phyloP scores from a whole-genome alignment of 768 basidiomycete genomes.

The Trametes meyenii region DNA sequence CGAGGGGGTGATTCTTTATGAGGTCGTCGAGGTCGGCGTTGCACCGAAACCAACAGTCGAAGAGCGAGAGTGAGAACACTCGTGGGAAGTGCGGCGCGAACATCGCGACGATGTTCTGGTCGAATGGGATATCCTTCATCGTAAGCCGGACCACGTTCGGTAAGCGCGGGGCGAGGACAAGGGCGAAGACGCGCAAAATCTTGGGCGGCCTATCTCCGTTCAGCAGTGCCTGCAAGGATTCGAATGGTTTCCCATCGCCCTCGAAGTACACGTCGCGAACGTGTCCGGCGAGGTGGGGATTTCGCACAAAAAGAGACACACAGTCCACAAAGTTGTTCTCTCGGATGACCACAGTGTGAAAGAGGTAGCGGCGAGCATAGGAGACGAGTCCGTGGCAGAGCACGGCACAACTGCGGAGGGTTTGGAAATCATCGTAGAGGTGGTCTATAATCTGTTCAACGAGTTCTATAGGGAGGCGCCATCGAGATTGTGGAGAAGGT shows the following conservation, averaged over 20 bases:
- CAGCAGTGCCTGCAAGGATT: neutral
- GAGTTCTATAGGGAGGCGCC: conserved; percentile 18
- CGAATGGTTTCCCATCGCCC: neutral
- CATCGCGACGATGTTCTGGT: conserved; percentile 3
- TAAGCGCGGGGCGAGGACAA: conserved; percentile 5
- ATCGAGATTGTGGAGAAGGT: neutral
- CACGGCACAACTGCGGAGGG: conserved; percentile 19
- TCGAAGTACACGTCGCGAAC: conserved; percentile 21
- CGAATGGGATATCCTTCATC: conserved; percentile 14
- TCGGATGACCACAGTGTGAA: conserved; percentile 17
- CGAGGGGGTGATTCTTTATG: conserved; percentile 7
- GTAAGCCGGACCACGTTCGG: conserved; percentile 6
- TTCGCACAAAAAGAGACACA: conserved; percentile 1
- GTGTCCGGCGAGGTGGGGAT: conserved; percentile 1
- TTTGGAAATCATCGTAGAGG: conserved; percentile 11
- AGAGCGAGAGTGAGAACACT: conserved; percentile 13
- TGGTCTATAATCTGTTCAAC: conserved; percentile 22
- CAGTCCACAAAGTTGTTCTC: conserved; percentile 2
- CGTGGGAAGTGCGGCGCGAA: conserved; percentile 9
- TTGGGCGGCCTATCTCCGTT: neutral
- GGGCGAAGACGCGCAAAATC: conserved; percentile 12
- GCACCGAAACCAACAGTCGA: conserved; percentile 22
- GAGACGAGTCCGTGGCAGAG: conserved; percentile 22
- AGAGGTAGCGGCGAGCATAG: conserved; percentile 18
- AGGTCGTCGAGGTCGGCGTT: conserved; percentile 18